These are phyloP conservation scores for Pichia sp. DNA, from an alignment of 1,139 yeast species.

Conservation along the genomic window DNA sequence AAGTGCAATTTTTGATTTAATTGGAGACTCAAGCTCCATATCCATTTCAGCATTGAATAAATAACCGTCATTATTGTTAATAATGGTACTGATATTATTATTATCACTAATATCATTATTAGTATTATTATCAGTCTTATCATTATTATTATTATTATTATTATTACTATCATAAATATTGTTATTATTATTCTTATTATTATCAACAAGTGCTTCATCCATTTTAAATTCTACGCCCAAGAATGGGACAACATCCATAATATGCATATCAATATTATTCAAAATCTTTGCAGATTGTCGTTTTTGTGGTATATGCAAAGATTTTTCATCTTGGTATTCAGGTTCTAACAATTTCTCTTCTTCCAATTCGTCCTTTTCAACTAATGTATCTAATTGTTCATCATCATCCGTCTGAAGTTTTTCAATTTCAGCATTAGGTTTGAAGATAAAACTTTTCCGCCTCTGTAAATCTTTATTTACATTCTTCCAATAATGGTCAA, in stretches of 20 bases:
- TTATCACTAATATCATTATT: no score
- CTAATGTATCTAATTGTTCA: slow-evolving; percentile 11
- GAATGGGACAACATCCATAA: slow-evolving; percentile 6
- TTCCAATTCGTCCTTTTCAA: slow-evolving; percentile 8
- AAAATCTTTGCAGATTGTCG: slow-evolving; percentile 1
- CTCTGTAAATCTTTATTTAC: slow-evolving; percentile 12
- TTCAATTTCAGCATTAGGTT: background rate
- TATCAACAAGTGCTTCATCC: background rate
- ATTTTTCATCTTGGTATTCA: slow-evolving; percentile 13
- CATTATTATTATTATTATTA: background rate
- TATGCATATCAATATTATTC: slow-evolving; percentile 4
- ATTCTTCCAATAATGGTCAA: slow-evolving; percentile 14
- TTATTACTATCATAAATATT: no score
- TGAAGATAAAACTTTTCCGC: slow-evolving; percentile 12
- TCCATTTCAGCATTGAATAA: slow-evolving; percentile 1
- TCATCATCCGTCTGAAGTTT: background rate
- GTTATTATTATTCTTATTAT: background rate
- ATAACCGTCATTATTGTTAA: slow-evolving; percentile 2
- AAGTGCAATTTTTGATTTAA: no score
- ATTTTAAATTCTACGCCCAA: slow-evolving; percentile 1
- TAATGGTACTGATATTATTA: background rate
- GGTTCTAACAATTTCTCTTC: slow-evolving; percentile 7
- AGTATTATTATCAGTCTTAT: no score
- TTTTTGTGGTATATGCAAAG: slow-evolving; percentile 12
- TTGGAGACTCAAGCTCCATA: slow-evolving; percentile 1